phyloP scores from a whole-genome alignment of 2,329 filamentous ascomycete genomes.

The Fusarium pseudoanthophilum region DNA sequence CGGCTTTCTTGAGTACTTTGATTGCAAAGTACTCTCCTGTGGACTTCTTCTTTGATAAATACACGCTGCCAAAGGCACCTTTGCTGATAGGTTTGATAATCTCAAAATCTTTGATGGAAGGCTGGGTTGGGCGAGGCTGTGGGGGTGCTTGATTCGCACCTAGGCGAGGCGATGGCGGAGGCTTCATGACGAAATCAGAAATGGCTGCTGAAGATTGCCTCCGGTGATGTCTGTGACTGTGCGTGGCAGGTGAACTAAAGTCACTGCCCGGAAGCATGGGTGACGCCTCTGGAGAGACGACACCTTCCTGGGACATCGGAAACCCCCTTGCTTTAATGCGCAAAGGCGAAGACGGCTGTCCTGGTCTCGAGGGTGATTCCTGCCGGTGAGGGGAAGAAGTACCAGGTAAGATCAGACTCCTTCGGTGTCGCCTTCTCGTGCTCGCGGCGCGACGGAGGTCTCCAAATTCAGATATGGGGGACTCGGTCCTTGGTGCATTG shows the following conservation, averaged over 20 bases:
- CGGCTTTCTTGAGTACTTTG: conserved; percentile 98
- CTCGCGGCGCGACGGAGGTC: conserved; percentile 80
- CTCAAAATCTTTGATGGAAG: conserved; percentile 99
- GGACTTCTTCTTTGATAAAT: conserved; percentile 97
- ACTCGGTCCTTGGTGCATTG: conserved; percentile 79
- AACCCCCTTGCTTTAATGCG: conserved; percentile 83
- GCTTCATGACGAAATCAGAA: conserved; percentile 72
- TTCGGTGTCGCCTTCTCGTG: conserved; percentile 83
- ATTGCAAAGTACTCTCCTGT: conserved; percentile 99
- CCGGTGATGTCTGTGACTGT: conserved; percentile 75
- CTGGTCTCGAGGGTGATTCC: conserved; percentile 84
- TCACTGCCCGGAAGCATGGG: conserved; percentile 87
- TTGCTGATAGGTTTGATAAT: conserved; percentile 99
- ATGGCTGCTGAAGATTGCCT: conserved; percentile 92
- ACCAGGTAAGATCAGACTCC: conserved; percentile 84
- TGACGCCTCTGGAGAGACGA: conserved; percentile 88
- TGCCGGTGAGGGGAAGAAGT: conserved; percentile 84
- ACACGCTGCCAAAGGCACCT: conserved; percentile 97
- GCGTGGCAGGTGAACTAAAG: conserved; percentile 77
- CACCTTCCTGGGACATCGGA: conserved; percentile 68
- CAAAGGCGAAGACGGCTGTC: conserved; percentile 86
- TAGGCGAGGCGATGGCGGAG: conserved; percentile 84
- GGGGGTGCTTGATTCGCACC: conserved; percentile 79
- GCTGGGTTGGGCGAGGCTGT: conserved; percentile 87
- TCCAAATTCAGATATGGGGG: conserved; percentile 87